Evolutionary conservation across 352 stramenopile genomes (phyloP), one percentile per base, ranked within the genome.

Genomic region (Phytopythium vexans): DNA sequence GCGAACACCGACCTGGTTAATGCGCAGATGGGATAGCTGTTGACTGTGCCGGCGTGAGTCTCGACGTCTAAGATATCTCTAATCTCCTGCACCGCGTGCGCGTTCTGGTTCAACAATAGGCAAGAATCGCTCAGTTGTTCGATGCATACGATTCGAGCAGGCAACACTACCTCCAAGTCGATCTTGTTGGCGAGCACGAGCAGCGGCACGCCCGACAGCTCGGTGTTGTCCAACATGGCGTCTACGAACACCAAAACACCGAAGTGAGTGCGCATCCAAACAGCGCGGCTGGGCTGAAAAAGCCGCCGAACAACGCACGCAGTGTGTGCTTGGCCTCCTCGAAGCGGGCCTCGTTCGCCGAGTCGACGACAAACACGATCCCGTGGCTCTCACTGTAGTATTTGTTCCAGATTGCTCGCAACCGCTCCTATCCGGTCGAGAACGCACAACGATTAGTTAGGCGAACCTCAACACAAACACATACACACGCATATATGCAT

Each of bases 321-420:
- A 97, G 70, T 21, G 90, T 92, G 39, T 81, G 47, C 46, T 95
- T 93, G 50, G 86, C 87, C 70, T 97, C 90, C 43, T 95, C 73
- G 52, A 97, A 96, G n/a, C 90, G 66, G 31, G 57, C 55, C 49
- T 83, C 67, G 65, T 97, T 94, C 37, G 85, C 82, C 16, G 87
- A 84, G 61, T 97, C 90, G 42, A 97, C 66, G 44, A 97, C 87
- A 53, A 97, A 97, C 46, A 97, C 80, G 36, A 97, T 75, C 38
- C 84, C 90, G 61, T 97, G 86, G 45, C 89, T 94, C 61, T 97
- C 88, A 38, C 82, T 92, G 68, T 97, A 97, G 58, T 97, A 97
- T 62, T 96, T 97, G 66, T 95, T 92, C 90, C 90, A 97, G 46
- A 97, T 96, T 27, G 83, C 82, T 35, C 90, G 80, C 58, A 97